Evolutionary conservation across 2,329 filamentous ascomycete species (phyloP).

Genomic region (Neodidymelliopsis sp.): DNA sequence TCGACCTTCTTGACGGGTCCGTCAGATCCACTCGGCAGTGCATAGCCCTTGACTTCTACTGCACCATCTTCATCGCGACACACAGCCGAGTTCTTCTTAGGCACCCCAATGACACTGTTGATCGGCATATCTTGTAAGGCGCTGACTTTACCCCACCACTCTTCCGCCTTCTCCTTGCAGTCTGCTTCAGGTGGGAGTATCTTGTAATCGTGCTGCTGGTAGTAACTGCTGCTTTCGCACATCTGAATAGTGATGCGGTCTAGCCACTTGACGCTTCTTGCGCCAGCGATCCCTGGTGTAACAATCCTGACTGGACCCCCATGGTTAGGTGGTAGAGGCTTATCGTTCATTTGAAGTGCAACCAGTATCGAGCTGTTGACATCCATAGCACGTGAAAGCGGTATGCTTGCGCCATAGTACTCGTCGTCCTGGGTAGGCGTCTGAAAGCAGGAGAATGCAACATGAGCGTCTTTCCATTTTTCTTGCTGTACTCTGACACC

Average conservation of each 20-base stretch:
- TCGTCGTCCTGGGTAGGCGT: slow-evolving; percentile 62
- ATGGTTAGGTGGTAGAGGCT: slow-evolving; percentile 57
- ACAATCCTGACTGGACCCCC: slow-evolving; percentile 62
- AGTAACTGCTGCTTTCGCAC: slow-evolving; percentile 62
- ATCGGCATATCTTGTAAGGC: slow-evolving; percentile 64
- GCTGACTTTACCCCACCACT: slow-evolving; percentile 60
- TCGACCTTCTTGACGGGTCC: slow-evolving; percentile 64
- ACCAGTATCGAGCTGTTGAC: slow-evolving; percentile 29
- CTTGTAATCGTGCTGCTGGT: slow-evolving; percentile 68
- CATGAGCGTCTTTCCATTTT: slow-evolving; percentile 53
- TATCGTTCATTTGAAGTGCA: slow-evolving; percentile 57
- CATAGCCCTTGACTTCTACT: slow-evolving; percentile 63
- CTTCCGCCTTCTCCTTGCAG: slow-evolving; percentile 57
- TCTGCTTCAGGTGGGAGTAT: slow-evolving; percentile 62
- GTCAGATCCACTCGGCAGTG: slow-evolving; percentile 60
- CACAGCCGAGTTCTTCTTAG: slow-evolving; percentile 55
- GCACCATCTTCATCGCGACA: slow-evolving; percentile 48
- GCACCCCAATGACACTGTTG: slow-evolving; percentile 62
- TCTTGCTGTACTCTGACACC: slow-evolving; percentile 48
- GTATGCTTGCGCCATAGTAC: slow-evolving; percentile 66
- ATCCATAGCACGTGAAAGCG: slow-evolving; percentile 40
- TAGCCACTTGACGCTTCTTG: slow-evolving; percentile 65
- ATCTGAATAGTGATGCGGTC: slow-evolving; percentile 61
- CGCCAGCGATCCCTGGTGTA: slow-evolving; percentile 62
- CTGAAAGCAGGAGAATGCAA: slow-evolving; percentile 64